Evolutionary conservation across 805 yeast species (phyloP).

Genomic region (Barnettozyma sp.): DNA sequence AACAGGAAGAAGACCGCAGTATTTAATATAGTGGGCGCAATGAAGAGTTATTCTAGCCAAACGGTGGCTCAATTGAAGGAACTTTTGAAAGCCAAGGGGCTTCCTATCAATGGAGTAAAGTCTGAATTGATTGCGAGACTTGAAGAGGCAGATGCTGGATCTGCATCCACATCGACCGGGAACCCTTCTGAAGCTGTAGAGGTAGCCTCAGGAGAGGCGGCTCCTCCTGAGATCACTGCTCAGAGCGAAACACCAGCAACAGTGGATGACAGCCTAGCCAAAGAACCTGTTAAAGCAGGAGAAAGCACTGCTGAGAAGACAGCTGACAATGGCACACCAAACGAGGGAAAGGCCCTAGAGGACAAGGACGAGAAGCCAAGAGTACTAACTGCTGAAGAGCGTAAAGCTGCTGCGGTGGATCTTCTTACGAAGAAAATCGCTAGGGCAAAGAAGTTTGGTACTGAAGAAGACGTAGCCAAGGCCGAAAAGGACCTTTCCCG

Average conservation of each 20-base stretch:
- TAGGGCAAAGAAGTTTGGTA: slow-evolving; percentile 76
- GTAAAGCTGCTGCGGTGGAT: slow-evolving; percentile 60
- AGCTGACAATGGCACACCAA: no score
- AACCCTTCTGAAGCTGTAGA: not conserved
- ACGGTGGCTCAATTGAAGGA: slow-evolving; percentile 86
- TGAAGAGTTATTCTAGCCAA: slow-evolving; percentile 40
- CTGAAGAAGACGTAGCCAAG: slow-evolving; percentile 42
- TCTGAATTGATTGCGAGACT: slow-evolving; percentile 66
- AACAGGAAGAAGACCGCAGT: no score
- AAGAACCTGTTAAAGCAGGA: no score
- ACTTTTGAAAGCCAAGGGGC: slow-evolving; percentile 55
- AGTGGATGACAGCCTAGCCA: no score
- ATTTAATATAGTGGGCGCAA: not conserved
- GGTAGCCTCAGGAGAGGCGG: slow-evolving; percentile 2
- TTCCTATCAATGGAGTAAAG: slow-evolving; percentile 72
- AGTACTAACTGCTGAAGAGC: slow-evolving; percentile 57
- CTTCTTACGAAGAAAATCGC: slow-evolving; percentile 58
- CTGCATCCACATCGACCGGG: no score
- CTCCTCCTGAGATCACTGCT: slow-evolving; percentile 2
- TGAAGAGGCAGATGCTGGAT: slow-evolving; percentile 42
- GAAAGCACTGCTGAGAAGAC: no score
- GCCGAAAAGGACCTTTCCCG: slow-evolving; percentile 60
- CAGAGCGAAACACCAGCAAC: slow-evolving; percentile 1
- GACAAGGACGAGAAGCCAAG: slow-evolving; percentile 22
- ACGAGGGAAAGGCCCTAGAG: slow-evolving; percentile 1